Conservation (phyloP, 164 flowering plant species). For the Berberis vulgaris region DNA sequence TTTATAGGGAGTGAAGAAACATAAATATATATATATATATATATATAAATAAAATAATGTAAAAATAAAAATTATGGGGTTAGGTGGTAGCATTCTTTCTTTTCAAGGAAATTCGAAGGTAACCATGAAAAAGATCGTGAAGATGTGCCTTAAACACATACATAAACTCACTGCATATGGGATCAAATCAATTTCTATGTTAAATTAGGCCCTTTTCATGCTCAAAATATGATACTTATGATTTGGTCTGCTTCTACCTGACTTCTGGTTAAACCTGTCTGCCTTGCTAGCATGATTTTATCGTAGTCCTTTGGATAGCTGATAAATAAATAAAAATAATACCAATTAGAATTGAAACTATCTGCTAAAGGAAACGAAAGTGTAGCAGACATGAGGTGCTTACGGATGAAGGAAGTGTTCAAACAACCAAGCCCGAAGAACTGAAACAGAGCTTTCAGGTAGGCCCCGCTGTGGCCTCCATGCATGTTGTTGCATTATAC, state of each 20-base stretch:
- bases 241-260: constrained; percentile 47
- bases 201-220: too few relatives aligned
- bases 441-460: constrained; percentile 84
- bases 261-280: constrained; percentile 88
- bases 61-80: too few relatives aligned
- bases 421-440: constrained; percentile 94
- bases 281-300: constrained; percentile 87
- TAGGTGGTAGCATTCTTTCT: neutral
- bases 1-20: neutral
- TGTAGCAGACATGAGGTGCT: neutral
- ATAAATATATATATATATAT: neutral
- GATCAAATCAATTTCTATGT: too few relatives aligned
- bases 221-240: too few relatives aligned
- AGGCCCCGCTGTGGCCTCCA: constrained; percentile 98
- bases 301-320: constrained; percentile 88
- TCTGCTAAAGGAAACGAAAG: neutral
- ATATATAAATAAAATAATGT: too few relatives aligned
- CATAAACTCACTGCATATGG: too few relatives aligned
- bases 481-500: constrained; percentile 57
- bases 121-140: neutral
- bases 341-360: constrained; percentile 5
- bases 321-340: constrained; percentile 12
- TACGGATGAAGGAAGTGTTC: constrained; percentile 98
- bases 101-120: neutral
- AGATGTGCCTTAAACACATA: too few relatives aligned